Conservation (phyloP, 179 eudicot species). For the Drosera spatulata region DNA sequence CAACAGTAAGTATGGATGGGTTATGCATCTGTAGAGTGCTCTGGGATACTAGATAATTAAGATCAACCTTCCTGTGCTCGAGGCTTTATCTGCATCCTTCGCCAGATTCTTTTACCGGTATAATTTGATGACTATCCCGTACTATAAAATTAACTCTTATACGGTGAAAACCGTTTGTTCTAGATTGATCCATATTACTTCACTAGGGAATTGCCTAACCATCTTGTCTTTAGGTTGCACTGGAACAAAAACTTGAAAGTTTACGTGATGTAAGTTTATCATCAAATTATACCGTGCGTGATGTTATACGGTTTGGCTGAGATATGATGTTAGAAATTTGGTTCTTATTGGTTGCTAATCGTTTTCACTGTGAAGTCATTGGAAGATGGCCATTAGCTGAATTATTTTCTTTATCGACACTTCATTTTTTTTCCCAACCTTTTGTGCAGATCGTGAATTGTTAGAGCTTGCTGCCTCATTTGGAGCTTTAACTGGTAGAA, state of each 20-base stretch:
- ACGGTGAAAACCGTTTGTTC: too few relatives aligned
- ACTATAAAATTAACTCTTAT: too few relatives aligned
- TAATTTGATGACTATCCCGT: too few relatives aligned
- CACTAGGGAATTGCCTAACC: too few relatives aligned
- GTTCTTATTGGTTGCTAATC: background rate
- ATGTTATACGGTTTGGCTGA: background rate
- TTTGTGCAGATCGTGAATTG: constrained; percentile 57
- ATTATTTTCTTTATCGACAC: background rate
- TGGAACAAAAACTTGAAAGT: too few relatives aligned
- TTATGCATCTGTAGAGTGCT: background rate
- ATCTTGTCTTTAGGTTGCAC: too few relatives aligned
- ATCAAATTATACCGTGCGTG: too few relatives aligned
- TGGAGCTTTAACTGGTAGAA: constrained; percentile 60
- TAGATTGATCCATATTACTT: too few relatives aligned
- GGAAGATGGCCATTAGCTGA: background rate
- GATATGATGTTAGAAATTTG: background rate
- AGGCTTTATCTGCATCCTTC: background rate
- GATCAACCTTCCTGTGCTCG: background rate
- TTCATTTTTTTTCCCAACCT: background rate
- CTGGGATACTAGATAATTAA: background rate
- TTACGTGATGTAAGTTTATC: too few relatives aligned
- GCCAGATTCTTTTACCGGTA: too few relatives aligned
- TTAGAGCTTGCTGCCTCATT: constrained; percentile 75
- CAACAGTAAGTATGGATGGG: constrained; percentile 48
- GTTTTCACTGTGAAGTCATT: background rate